These are phyloP conservation scores for Ogataea corticis DNA, from an alignment of 805 yeast genomes.

Conservation along the genomic window DNA sequence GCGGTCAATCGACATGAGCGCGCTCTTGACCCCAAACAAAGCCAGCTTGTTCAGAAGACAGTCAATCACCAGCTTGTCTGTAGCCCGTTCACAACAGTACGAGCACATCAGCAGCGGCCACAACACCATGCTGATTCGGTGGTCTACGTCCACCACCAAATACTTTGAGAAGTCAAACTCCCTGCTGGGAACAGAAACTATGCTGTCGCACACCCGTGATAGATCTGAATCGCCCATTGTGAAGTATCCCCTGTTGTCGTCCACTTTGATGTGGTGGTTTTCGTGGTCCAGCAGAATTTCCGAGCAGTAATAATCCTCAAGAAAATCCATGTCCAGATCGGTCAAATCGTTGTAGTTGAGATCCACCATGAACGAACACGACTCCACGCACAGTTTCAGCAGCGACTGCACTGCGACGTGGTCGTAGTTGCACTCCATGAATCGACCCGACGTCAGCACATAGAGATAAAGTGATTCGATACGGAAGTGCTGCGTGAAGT, in stretches of 20 bases:
- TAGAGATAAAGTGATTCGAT: constrained; percentile 37
- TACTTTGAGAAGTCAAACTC: constrained; percentile 21
- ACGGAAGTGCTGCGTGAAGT: constrained; percentile 33
- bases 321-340: constrained; percentile 14
- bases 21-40: constrained; percentile 30
- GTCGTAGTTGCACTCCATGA: constrained; percentile 18
- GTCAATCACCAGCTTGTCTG: constrained; percentile 30
- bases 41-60: constrained; percentile 26
- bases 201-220: constrained; percentile 11
- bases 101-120: constrained; percentile 31
- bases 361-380: constrained; percentile 26
- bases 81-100: constrained; percentile 25
- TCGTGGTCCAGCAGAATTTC: constrained; percentile 18
- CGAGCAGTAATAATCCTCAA: constrained; percentile 25
- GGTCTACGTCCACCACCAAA: constrained; percentile 29
- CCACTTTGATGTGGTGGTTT: constrained; percentile 8
- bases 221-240: constrained; percentile 12
- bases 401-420: constrained; percentile 20
- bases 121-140: constrained; percentile 34
- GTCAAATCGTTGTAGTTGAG: constrained; percentile 19
- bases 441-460: constrained; percentile 33
- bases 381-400: constrained; percentile 20
- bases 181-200: background rate
- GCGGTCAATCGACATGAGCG: constrained; percentile 23
- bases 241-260: constrained; percentile 11